Conservation (phyloP, 805 yeast species). For the Yarrowia divulgata region DNA sequence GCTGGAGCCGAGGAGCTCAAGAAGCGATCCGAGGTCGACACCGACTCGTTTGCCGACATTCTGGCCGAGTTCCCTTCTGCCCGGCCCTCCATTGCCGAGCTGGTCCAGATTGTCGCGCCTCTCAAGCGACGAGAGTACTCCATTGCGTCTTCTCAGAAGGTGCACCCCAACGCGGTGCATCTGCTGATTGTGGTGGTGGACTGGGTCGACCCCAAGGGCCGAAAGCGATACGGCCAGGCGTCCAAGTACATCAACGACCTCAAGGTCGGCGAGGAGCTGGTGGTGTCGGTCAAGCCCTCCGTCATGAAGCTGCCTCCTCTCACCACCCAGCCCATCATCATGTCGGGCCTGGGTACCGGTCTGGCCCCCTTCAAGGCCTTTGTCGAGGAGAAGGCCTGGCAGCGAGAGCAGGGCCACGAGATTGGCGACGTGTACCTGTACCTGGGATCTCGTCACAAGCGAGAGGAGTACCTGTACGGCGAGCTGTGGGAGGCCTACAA, state of each 20-base stretch:
- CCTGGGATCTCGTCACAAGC: conserved; percentile 93
- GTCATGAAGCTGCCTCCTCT: conserved; percentile 94
- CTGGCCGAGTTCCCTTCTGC: conserved; percentile 81
- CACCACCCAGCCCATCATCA: conserved; percentile 86
- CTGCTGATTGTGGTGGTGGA: conserved; percentile 93
- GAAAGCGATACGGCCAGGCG: conserved; percentile 91
- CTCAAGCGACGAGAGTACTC: conserved; percentile 97
- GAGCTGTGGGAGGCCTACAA: conserved; percentile 97
- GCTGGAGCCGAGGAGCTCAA: conserved; percentile 88
- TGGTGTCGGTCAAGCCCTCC: conserved; percentile 94
- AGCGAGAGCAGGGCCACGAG: conserved; percentile 82
- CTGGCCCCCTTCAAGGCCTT: conserved; percentile 98
- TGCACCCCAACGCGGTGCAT: conserved; percentile 91
- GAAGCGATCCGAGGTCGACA: conserved; percentile 83
- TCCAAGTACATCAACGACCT: conserved; percentile 88
- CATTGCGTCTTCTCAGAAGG: conserved; percentile 92
- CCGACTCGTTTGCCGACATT: conserved; percentile 79
- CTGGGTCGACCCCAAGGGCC: conserved; percentile 87
- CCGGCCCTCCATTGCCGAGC: conserved; percentile 73
- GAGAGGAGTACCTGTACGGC: conserved; percentile 94
- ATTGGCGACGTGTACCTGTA: conserved; percentile 89
- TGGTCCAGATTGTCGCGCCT: conserved; percentile 78
- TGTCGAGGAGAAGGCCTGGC: conserved; percentile 94
- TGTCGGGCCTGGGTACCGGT: conserved; percentile 98
- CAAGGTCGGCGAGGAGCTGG: conserved; percentile 79